Conservation (phyloP, 1,284 basidiomycete species). For the Ganoderma multipileum region DNA sequence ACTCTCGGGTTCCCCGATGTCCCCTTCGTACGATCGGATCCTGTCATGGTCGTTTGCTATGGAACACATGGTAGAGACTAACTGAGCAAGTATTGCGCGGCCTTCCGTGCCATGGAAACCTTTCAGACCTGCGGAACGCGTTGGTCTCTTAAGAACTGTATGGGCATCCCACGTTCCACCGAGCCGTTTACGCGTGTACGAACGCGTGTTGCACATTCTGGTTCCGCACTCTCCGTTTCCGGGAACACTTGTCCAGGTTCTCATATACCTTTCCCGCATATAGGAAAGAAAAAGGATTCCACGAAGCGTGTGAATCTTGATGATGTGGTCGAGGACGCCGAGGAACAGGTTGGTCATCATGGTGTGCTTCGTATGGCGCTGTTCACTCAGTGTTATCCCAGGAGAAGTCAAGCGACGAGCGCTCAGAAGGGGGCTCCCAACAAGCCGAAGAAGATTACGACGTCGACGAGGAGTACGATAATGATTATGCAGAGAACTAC, state of each 20-base stretch:
- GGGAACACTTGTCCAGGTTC: background rate
- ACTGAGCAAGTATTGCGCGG: background rate
- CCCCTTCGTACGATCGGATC: background rate
- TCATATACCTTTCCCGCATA: conserved; percentile 6
- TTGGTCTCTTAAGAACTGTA: background rate
- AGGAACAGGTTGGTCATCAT: conserved; percentile 56
- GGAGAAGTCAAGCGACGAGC: conserved; percentile 72
- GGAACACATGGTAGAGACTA: background rate
- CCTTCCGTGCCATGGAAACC: background rate
- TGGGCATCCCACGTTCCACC: background rate
- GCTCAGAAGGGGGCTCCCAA: conserved; percentile 69
- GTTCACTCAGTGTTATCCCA: conserved; percentile 36
- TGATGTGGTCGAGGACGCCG: conserved; percentile 67
- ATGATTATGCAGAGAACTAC: conserved; percentile 86
- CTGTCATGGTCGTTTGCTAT: background rate
- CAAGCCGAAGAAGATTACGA: conserved; percentile 75
- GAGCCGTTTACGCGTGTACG: background rate
- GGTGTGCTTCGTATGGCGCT: conserved; percentile 1
- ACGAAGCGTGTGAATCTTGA: conserved; percentile 66
- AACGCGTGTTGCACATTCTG: background rate
- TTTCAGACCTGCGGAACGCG: background rate
- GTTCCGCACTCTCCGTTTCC: background rate
- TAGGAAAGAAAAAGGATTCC: conserved; percentile 45
- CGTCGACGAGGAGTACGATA: conserved; percentile 85
- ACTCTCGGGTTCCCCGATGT: background rate